Evolutionary conservation across 2,329 filamentous ascomycete genomes (phyloP).

Genomic region (Fusarium illudens): DNA sequence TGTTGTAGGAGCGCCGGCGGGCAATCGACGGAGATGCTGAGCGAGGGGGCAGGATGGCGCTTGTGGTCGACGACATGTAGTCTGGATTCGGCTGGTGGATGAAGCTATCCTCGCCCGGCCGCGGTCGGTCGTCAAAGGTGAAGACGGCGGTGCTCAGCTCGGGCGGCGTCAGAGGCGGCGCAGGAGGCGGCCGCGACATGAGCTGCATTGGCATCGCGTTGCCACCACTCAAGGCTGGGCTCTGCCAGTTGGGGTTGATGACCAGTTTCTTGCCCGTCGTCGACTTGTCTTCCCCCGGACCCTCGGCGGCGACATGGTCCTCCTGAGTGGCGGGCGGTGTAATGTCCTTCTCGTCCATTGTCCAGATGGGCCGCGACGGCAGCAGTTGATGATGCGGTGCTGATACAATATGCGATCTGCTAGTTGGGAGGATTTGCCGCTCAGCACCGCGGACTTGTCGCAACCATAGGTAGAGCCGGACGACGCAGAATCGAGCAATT

Average conservation of each 20-base stretch:
- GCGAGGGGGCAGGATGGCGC: constrained; percentile 39
- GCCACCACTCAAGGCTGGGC: constrained; percentile 26
- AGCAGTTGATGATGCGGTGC: constrained; percentile 30
- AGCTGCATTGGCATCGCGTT: constrained; percentile 43
- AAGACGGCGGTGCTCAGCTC: constrained; percentile 54
- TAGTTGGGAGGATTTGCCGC: constrained; percentile 30
- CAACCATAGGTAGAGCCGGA: constrained; percentile 40
- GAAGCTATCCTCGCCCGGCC: constrained; percentile 46
- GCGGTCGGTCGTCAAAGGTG: constrained; percentile 51
- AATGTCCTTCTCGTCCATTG: constrained; percentile 42
- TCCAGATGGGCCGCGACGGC: constrained; percentile 31
- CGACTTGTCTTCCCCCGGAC: constrained; percentile 17
- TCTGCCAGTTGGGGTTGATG: constrained; percentile 42
- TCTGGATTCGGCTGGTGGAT: constrained; percentile 62
- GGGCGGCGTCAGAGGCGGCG: constrained; percentile 60
- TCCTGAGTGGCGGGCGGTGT: constrained; percentile 10
- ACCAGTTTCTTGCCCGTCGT: constrained; percentile 27
- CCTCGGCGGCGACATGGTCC: constrained; percentile 5
- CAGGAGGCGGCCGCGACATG: constrained; percentile 53
- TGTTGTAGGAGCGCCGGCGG: constrained; percentile 55
- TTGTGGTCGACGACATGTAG: constrained; percentile 52
- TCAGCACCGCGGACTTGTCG: constrained; percentile 39
- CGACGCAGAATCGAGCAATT: constrained; percentile 46
- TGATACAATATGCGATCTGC: constrained; percentile 23
- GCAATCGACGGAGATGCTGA: constrained; percentile 47